A percentile compares a stretch with the other conserved stretches of the same genome.
Evolutionary conservation across 2,329 filamentous ascomycete genomes (phyloP).

Genomic region (Cordyceps farinosa): DNA sequence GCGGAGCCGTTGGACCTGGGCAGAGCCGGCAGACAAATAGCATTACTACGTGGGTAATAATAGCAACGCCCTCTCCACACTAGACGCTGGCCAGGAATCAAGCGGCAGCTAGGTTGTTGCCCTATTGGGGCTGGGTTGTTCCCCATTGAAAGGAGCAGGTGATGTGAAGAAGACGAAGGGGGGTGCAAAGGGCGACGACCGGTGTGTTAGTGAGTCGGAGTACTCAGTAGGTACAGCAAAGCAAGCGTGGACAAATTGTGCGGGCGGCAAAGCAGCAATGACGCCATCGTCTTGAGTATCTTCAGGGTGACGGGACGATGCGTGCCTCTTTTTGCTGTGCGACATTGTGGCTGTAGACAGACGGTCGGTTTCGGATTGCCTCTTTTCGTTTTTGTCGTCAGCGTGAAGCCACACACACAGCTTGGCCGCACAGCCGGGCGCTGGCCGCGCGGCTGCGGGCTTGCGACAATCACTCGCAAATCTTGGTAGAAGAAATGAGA

Average conservation of each 20-base stretch:
- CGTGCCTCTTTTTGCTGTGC: not conserved
- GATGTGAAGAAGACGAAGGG: slow-evolving; percentile 5
- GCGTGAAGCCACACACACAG: not conserved
- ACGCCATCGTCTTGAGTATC: not conserved
- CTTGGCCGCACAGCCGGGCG: too few relatives aligned
- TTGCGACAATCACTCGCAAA: not conserved
- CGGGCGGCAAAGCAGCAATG: slow-evolving; percentile 1
- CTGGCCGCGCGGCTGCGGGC: not conserved
- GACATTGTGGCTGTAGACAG: not conserved
- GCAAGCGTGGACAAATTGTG: not conserved
- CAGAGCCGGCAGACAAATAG: not conserved
- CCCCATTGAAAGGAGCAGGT: slow-evolving; percentile 1
- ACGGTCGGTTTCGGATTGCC: not conserved
- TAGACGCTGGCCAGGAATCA: not conserved
- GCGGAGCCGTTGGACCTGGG: slow-evolving; percentile 5
- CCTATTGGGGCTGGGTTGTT: not conserved
- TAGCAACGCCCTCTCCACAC: slow-evolving; percentile 1
- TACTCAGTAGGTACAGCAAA: not conserved
- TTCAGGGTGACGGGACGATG: not conserved
- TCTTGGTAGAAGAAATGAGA: not conserved
- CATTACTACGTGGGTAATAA: slow-evolving; percentile 5
- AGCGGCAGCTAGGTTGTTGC: slow-evolving; percentile 6
- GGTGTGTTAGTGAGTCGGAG: too few relatives aligned
- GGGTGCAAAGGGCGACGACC: not conserved
- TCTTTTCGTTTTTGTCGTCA: not conserved